Base-by-base conservation (phyloP, 139 green algal species). In the Chlorella vulgaris region DNA sequence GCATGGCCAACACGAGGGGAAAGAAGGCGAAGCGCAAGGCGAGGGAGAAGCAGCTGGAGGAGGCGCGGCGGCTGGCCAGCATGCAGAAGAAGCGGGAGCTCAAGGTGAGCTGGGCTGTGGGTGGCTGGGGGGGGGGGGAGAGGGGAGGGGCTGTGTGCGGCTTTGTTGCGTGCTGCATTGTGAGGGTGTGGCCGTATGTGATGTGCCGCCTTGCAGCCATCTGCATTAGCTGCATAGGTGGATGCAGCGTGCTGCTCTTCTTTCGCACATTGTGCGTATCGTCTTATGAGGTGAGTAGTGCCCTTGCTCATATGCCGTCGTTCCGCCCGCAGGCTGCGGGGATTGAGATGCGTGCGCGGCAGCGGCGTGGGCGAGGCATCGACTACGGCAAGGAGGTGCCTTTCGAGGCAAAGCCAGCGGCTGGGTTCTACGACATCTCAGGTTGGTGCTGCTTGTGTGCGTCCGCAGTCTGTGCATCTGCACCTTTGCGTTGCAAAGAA, bases 21-120 rank as follows among this genome's bases (percentile, higher is more conserved):
- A 99, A 99, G 89, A 99, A 99, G 84, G 97, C 97, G 42, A 99
- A 99, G 91, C 90, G 97, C 53, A 99, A 99, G 87, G 95, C 95
- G 40, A 86, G 97, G 21, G 97, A 99, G 88, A 97, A 97, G 87
- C 89, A 97, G 90, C 91, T 99, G 63, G 97, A 99, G 88, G 97
- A 99, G 88, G 97, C 97, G 2, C 87, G 95, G 31, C 86, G 97
- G 3, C 89, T 99, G 78, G 97, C 97, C 0, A 82, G 84, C 35
- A 84, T 99, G 86, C 97, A 99, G 88, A 99, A 99, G 89, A 96
- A 96, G 86, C 88, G 95, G 4, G 94, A 98, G 89, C 91, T 98
- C 39, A 95, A 89, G 58, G 82, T 78, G 60, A n/a, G 76, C 7
- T 3, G 53, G 2, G 65, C 33, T 5, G 60, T 22, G 24, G 15